phyloP scores from a whole-genome alignment of 345 rosid species.

The Murraya koenigii region DNA sequence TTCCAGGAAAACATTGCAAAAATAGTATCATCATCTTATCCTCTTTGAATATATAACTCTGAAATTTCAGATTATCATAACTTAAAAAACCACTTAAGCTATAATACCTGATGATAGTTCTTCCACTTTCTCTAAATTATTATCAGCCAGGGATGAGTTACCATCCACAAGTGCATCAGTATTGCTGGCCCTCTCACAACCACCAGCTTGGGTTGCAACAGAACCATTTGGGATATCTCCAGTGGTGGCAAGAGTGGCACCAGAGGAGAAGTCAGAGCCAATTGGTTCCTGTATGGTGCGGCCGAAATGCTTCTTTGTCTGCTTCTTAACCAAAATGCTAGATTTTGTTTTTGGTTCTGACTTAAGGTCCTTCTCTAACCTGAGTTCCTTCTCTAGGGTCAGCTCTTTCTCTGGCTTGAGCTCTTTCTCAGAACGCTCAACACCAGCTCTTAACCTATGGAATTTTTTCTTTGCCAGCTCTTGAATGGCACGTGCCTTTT shows the following conservation, averaged over 20 bases:
- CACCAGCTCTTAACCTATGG: slow-evolving; percentile 53
- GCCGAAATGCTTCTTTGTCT: slow-evolving; percentile 48
- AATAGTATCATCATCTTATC: not conserved
- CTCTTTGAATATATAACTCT: not conserved
- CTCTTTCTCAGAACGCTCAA: slow-evolving; percentile 53
- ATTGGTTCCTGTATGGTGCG: slow-evolving; percentile 46
- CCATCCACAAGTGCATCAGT: slow-evolving; percentile 47
- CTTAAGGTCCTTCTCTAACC: slow-evolving; percentile 25
- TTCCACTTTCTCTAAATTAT: slow-evolving; percentile 57
- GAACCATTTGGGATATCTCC: slow-evolving; percentile 48
- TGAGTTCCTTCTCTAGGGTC: slow-evolving; percentile 14
- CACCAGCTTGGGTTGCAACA: slow-evolving; percentile 37
- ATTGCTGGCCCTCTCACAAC: slow-evolving; percentile 46
- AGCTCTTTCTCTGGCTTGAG: slow-evolving; percentile 23
- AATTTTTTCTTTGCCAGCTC: slow-evolving; percentile 72
- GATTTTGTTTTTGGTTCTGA: slow-evolving; percentile 46
- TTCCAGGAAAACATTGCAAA: not conserved
- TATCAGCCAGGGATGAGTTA: slow-evolving; percentile 43
- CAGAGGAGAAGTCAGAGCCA: slow-evolving; percentile 62
- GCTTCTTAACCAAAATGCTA: slow-evolving; percentile 48
- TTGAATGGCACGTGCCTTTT: slow-evolving; percentile 70
- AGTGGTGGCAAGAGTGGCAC: slow-evolving; percentile 55
- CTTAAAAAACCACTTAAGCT: not conserved
- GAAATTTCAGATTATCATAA: not conserved
- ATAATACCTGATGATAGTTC: slow-evolving; percentile 64